Percentiles rank a stretch among this genome's conserved stretches.
Evolutionary conservation across 2,329 filamentous ascomycete genomes (phyloP).

Genomic region (Alternaria sp.): DNA sequence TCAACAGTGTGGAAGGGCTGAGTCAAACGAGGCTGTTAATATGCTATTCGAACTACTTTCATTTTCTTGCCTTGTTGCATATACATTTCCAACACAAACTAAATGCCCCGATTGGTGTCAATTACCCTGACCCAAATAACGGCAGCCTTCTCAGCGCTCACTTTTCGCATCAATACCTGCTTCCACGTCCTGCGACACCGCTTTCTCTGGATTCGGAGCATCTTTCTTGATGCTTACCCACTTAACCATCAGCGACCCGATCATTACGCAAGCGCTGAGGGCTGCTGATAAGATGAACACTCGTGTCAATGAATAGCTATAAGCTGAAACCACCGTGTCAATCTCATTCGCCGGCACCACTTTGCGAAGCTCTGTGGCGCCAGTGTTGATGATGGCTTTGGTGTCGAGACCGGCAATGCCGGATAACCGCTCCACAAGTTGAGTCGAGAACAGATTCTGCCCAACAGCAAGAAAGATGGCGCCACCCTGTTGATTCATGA

Average conservation of each 20-base stretch:
- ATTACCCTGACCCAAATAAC: background rate
- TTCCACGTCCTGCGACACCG: background rate
- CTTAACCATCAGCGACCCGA: constrained; percentile 65
- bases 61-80: background rate
- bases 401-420: constrained; percentile 32
- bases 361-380: constrained; percentile 65
- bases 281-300: constrained; percentile 68
- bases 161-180: background rate
- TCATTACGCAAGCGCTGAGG: constrained; percentile 60
- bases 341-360: constrained; percentile 62
- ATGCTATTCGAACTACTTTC: background rate
- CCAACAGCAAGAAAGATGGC: constrained; percentile 56
- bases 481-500: constrained; percentile 57
- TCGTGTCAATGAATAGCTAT: constrained; percentile 66
- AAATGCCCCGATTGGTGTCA: background rate
- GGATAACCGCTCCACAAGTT: constrained; percentile 29
- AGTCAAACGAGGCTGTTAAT: too few relatives aligned
- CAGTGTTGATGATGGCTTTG: constrained; percentile 37
- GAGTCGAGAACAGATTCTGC: constrained; percentile 49
- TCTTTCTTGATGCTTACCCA: constrained; percentile 64
- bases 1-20: too few relatives aligned
- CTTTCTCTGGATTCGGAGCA: background rate
- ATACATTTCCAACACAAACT: background rate
- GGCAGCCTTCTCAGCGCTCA: background rate
- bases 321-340: constrained; percentile 64